Base-by-base conservation (phyloP, 805 yeast species). In the Ogataea glucozyma region DNA sequence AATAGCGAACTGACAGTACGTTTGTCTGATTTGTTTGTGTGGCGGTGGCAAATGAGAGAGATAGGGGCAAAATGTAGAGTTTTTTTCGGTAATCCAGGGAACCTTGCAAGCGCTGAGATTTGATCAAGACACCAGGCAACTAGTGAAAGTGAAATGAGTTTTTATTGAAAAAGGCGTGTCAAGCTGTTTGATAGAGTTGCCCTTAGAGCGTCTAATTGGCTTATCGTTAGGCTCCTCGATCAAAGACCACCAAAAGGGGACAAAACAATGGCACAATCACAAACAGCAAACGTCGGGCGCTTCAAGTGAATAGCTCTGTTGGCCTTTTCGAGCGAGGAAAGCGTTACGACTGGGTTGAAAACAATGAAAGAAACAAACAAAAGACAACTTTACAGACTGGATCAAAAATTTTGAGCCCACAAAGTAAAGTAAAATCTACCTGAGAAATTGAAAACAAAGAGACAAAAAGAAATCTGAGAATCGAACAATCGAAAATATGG, bases 121-220 rank as follows among this genome's bases (percentile, higher is more conserved):
- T n/a, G n/a, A n/a, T n/a, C n/a, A n/a, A n/a, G n/a, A n/a, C n/a
- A n/a, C n/a, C n/a, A n/a, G n/a, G n/a, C n/a, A n/a, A n/a, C n/a
- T n/a, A n/a, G n/a, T n/a, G n/a, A n/a, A n/a, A n/a, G n/a, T n/a
- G n/a, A n/a, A n/a, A n/a, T n/a, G n/a, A n/a, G n/a, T n/a, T n/a
- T 24, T 12, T 24, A 13, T 5, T 7, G 12, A 24, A 7, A 6
- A 11, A 10, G n/a, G n/a, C 6, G 27, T 24, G n/a, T 10, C 27
- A 13, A 6, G 12, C 27, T 7, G 12, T 30, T 30, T 16, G 21
- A n/a, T 4, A 30, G 21, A 16, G 21, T 38, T 27, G 32, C 41
- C 31, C 22, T 27, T 38, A 29, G 13, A 38, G 41, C 41, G 41
- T 38, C 41, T 38, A 38, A 38, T 29, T 13, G 11, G 18, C 26